These are phyloP conservation scores for Colletotrichum sublineola DNA, from an alignment of 2,329 filamentous ascomycete genomes.

Conservation along the genomic window DNA sequence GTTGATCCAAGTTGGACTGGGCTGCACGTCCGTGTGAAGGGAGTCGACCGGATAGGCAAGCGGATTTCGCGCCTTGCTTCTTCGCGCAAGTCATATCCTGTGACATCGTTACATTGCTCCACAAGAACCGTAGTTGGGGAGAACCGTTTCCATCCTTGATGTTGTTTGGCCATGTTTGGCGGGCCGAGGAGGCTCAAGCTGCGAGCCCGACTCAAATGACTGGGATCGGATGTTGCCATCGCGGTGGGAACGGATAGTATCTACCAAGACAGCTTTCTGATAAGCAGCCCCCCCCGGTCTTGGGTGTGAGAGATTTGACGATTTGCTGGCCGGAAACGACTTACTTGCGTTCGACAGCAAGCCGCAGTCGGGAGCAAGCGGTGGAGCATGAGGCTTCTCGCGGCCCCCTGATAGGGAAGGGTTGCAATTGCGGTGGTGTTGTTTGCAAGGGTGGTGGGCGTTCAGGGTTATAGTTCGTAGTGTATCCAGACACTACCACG, in stretches of 20 bases:
- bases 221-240: constrained; percentile 7
- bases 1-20: constrained; percentile 34
- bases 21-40: constrained; percentile 33
- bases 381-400: background rate
- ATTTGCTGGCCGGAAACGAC: background rate
- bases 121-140: constrained; percentile 2
- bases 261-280: constrained; percentile 25
- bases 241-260: constrained; percentile 5
- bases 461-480: background rate
- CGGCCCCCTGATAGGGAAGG: constrained; percentile 17
- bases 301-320: constrained; percentile 2
- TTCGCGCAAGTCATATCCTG: constrained; percentile 33
- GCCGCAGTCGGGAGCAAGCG: background rate
- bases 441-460: background rate
- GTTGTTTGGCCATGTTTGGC: constrained; percentile 23
- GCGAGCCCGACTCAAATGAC: constrained; percentile 3
- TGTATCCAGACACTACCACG: background rate
- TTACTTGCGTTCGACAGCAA: background rate
- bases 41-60: constrained; percentile 24
- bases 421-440: background rate
- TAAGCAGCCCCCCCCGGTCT: background rate
- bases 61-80: constrained; percentile 34
- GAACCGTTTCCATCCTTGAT: constrained; percentile 22
- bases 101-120: constrained; percentile 6
- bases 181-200: constrained; percentile 35